These are phyloP conservation scores for Graphiopsis chlorocephala DNA, from an alignment of 2,329 filamentous ascomycete species.

Conservation along the genomic window DNA sequence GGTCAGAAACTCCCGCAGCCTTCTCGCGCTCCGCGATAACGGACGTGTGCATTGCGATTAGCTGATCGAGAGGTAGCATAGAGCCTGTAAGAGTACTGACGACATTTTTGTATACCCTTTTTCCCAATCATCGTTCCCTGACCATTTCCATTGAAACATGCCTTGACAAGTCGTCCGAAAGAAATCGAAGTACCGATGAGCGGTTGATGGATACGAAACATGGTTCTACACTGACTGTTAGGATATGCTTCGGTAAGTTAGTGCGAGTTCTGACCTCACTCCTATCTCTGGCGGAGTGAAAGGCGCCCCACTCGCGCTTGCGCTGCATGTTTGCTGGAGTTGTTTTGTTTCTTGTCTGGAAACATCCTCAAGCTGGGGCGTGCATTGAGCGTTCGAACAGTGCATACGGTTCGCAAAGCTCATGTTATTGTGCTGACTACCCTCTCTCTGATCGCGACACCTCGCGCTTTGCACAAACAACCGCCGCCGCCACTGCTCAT, in stretches of 20 bases:
- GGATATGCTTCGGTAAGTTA: neutral
- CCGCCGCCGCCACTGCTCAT: neutral
- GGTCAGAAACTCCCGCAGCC: too few relatives aligned
- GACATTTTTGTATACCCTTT: neutral
- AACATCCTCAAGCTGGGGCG: neutral
- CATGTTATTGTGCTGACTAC: neutral
- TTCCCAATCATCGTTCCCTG: too few relatives aligned
- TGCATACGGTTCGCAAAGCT: neutral
- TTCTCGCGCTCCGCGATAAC: neutral
- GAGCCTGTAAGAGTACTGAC: neutral
- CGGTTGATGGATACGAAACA: too few relatives aligned
- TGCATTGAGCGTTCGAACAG: neutral
- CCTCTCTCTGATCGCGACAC: neutral
- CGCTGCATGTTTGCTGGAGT: neutral
- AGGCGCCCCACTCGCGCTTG: neutral
- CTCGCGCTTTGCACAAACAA: neutral
- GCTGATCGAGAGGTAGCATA: neutral
- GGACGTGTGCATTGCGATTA: neutral
- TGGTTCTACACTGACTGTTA: too few relatives aligned
- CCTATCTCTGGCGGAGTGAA: neutral
- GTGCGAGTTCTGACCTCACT: neutral
- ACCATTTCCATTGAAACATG: too few relatives aligned
- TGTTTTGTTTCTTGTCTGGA: neutral
- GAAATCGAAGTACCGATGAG: too few relatives aligned
- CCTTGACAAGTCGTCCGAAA: too few relatives aligned